Conservation (phyloP, 192 early-diverging fungal genomes). For the Thamnidium elegans region DNA sequence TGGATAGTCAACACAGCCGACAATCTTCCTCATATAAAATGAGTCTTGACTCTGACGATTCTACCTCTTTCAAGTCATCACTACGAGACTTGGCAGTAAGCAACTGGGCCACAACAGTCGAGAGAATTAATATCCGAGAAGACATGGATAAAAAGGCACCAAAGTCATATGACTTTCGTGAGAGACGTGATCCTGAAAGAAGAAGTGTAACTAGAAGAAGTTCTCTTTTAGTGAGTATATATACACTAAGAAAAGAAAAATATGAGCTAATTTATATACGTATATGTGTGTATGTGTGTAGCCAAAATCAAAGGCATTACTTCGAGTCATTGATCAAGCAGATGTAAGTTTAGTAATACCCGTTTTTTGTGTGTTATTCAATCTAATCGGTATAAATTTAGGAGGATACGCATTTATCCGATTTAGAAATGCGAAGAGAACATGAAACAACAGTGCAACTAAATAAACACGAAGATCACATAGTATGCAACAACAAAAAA, state of each 20-base stretch:
- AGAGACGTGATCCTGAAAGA: constrained; percentile 21
- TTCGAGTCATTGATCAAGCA: constrained; percentile 23
- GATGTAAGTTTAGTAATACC: constrained; percentile 17
- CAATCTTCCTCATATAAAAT: constrained; percentile 26
- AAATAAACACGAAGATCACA: constrained; percentile 7
- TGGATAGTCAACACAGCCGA: too few species aligned
- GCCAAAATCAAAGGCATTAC: constrained; percentile 29
- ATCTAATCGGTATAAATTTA: neutral
- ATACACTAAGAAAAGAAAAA: too few species aligned
- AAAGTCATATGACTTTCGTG: neutral
- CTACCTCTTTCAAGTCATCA: neutral
- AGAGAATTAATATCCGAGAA: neutral
- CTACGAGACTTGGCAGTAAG: neutral
- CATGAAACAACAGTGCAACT: constrained; percentile 25
- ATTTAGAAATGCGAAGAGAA: constrained; percentile 32
- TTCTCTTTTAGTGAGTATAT: constrained; percentile 24
- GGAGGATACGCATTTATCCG: constrained; percentile 30
- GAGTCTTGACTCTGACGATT: constrained; percentile 29
- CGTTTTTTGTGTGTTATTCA: too few species aligned
- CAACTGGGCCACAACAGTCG: neutral
- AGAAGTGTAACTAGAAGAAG: constrained; percentile 24
- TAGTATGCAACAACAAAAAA: neutral
- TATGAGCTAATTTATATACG: neutral
- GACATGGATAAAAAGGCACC: neutral
- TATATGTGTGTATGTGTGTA: constrained; percentile 1